phyloP scores from a whole-genome alignment of 2,329 filamentous ascomycete genomes.

The Aspergillus fijiensis region DNA sequence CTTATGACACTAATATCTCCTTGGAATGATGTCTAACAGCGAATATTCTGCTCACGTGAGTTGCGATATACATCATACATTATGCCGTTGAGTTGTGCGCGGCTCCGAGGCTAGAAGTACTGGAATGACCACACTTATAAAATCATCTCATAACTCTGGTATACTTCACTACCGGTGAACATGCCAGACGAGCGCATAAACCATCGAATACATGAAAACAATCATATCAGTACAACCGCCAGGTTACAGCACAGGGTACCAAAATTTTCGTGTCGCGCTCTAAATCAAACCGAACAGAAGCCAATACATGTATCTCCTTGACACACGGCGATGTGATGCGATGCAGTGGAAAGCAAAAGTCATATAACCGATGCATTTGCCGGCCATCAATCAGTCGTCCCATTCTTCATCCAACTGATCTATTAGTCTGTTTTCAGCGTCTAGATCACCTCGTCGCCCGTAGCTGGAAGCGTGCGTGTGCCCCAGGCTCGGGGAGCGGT shows the following conservation, averaged over 20 bases:
- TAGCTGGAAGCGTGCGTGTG: conserved; percentile 38
- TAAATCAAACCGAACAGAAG: not conserved
- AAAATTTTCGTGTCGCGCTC: not conserved
- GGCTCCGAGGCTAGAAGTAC: no score
- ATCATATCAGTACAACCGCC: not conserved
- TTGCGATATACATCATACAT: not conserved
- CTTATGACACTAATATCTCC: no score
- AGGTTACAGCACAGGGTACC: not conserved
- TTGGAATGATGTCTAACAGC: no score
- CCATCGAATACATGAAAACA: not conserved
- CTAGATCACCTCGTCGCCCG: conserved; percentile 47
- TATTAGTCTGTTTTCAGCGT: conserved; percentile 91
- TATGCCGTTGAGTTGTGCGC: not conserved
- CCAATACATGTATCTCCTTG: not conserved
- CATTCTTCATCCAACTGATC: conserved; percentile 96
- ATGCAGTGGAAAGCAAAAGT: not conserved
- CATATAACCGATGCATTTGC: not conserved
- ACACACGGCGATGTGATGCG: not conserved
- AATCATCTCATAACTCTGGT: not conserved
- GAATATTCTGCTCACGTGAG: no score
- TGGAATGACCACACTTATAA: no score
- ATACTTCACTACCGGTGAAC: not conserved
- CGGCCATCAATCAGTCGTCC: conserved; percentile 64
- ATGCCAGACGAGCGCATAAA: not conserved
- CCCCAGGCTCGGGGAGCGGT: conserved; percentile 33